phyloP scores from a whole-genome alignment of 148 eudicot species.

The Beta vulgaris region DNA sequence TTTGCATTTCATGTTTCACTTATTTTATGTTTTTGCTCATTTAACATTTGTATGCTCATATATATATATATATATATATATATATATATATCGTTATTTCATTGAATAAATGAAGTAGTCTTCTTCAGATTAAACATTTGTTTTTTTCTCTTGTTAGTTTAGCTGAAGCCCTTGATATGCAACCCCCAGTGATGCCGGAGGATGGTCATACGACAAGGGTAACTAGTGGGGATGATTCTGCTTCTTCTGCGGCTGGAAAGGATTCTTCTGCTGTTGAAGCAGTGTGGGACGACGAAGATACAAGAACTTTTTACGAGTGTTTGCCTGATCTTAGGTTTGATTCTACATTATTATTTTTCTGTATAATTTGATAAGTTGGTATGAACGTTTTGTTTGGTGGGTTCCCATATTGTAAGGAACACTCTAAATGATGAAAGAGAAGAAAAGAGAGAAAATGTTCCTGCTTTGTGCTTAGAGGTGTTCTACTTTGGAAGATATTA shows the following conservation, averaged over 20 bases:
- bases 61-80: no score
- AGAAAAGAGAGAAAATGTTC: not conserved
- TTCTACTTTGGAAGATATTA: not conserved
- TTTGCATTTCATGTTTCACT: no score
- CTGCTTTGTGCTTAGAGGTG: not conserved
- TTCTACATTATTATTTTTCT: not conserved
- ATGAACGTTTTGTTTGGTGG: not conserved
- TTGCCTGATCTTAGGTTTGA: constrained; percentile 94
- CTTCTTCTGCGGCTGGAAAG: constrained; percentile 58
- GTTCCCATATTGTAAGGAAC: not conserved
- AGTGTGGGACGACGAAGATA: constrained; percentile 97
- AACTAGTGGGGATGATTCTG: constrained; percentile 72
- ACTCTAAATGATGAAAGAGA: not conserved
- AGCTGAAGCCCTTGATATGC: constrained; percentile 98
- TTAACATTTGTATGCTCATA: no score
- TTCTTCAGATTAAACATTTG: constrained; percentile 5
- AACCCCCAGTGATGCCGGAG: constrained; percentile 95
- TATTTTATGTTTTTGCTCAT: no score
- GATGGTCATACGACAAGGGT: constrained; percentile 94
- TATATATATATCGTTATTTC: not conserved
- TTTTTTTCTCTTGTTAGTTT: constrained; percentile 41
- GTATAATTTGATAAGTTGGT: not conserved
- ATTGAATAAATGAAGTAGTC: not conserved
- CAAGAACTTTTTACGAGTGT: constrained; percentile 87
- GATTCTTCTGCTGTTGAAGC: constrained; percentile 78